Evolutionary conservation across 1,284 basidiomycete species (phyloP), one percentile per base, ranked within the genome.

Genomic region (Marasmius fiardii): DNA sequence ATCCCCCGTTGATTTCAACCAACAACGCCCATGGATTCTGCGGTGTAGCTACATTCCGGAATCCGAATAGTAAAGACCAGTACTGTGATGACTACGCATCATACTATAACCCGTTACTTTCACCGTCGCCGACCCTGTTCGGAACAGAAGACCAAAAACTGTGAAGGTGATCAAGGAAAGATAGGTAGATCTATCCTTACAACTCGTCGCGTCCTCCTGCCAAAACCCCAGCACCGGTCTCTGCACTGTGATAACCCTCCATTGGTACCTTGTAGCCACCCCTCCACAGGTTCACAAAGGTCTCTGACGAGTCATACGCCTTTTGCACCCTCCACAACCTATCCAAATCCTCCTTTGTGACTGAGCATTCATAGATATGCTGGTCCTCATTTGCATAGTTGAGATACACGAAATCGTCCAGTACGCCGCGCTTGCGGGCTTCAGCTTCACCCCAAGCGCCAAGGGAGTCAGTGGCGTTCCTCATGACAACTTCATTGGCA

Each of bases 201-300:
- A 10, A 31, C 5, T 10, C 28, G 10, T 31, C 10, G 28, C 28
- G 28, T 31, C 10, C 44, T 45, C 28, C 28, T 31, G 28, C 10
- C 43, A 43, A 43, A 43, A 45, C 39, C 12, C 39, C 39, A 43
- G 39, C 14, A 21, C 39, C 14, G n/a, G 44, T 23, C 21, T 45
- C n/a, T 3, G 44, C 26, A 7, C 14, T 21, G 16, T 8, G 28
- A 31, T 31, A 31, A 31, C 28, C 28, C 28, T 4, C 28, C 28
- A 10, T 4, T 10, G 56, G 56, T 23, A 57, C n/a, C 47, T 57
- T 57, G 37, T 35, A 57, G 5, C 56, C 56, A 50, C 56, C 56
- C 31, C 28, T 37, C 56, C 56, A 57, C 23, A 53, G 34, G 4
- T 34, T 28, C 6, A 20, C 45, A 16, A 57, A 53, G 12, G 31